Evolutionary conservation across 306 rosid genomes (phyloP).

Genomic region (Lablab purpureus): DNA sequence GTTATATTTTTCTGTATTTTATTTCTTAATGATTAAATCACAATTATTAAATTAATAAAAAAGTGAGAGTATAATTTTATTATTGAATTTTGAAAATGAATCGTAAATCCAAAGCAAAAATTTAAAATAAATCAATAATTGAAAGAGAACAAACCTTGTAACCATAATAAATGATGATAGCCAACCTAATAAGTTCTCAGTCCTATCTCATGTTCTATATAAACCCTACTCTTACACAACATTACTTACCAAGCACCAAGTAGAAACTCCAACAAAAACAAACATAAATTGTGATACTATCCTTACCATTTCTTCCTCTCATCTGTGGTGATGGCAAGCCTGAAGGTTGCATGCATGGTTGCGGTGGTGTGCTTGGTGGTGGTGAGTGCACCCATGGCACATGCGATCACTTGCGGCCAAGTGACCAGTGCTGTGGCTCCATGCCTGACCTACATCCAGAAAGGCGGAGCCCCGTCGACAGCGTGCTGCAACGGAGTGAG

Average conservation of each 20-base stretch:
- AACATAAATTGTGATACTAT: background rate
- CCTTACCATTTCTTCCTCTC: background rate
- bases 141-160: no score
- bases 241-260: background rate
- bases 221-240: background rate
- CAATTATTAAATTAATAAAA: no score
- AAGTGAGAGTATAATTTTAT: no score
- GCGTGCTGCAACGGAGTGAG: conserved; percentile 49
- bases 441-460: conserved; percentile 19
- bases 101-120: no score
- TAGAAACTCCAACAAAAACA: background rate
- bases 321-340: conserved; percentile 14
- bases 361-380: conserved; percentile 39
- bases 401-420: conserved; percentile 50
- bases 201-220: conserved; percentile 8
- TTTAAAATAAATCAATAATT: no score
- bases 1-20: no score
- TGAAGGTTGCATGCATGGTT: conserved; percentile 43
- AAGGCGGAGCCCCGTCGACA: background rate
- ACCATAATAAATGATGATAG: no score
- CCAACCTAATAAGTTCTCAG: background rate
- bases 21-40: no score
- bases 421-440: background rate
- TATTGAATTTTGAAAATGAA: no score
- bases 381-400: conserved; percentile 47